phyloP scores from a whole-genome alignment of 2,329 filamentous ascomycete genomes.

The Lecanoromycetidae sp. region DNA sequence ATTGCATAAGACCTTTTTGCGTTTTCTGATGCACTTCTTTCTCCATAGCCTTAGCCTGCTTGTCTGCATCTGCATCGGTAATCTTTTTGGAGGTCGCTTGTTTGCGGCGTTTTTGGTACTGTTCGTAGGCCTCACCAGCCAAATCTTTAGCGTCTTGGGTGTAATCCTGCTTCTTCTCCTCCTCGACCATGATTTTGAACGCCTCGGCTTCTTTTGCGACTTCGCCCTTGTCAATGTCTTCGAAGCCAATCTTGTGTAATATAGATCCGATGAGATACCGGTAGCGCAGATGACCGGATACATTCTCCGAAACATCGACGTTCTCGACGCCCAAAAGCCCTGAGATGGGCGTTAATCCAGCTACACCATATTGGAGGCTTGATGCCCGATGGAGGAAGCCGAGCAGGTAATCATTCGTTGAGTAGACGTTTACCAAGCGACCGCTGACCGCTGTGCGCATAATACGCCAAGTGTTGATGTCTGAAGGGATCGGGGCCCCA shows the following conservation, averaged over 20 bases:
- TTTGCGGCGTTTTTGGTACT: constrained; percentile 13
- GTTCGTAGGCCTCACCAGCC: constrained; percentile 21
- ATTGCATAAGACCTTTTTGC: constrained; percentile 18
- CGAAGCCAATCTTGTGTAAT: constrained; percentile 55
- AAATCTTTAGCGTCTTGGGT: constrained; percentile 24
- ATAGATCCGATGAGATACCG: constrained; percentile 55
- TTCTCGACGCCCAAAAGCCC: constrained; percentile 46
- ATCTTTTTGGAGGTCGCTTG: constrained; percentile 20
- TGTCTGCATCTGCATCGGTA: constrained; percentile 20
- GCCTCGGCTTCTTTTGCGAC: constrained; percentile 33
- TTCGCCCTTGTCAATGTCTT: constrained; percentile 45
- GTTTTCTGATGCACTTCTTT: constrained; percentile 18
- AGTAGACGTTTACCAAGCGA: constrained; percentile 77
- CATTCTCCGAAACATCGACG: constrained; percentile 51
- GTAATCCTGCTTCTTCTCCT: constrained; percentile 27
- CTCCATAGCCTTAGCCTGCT: constrained; percentile 17
- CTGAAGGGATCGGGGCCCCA: constrained; percentile 65
- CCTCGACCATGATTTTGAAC: constrained; percentile 27
- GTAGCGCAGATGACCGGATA: constrained; percentile 49
- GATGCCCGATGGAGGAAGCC: constrained; percentile 79
- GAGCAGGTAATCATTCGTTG: constrained; percentile 74
- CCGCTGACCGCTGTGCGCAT: constrained; percentile 70
- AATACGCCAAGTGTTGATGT: constrained; percentile 59
- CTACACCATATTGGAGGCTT: constrained; percentile 69
- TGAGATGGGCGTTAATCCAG: constrained; percentile 64